Evolutionary conservation across 2,329 filamentous ascomycete species (phyloP), one percentile per base, ranked within the genome.

Genomic region (Sclerotinia spermophila): DNA sequence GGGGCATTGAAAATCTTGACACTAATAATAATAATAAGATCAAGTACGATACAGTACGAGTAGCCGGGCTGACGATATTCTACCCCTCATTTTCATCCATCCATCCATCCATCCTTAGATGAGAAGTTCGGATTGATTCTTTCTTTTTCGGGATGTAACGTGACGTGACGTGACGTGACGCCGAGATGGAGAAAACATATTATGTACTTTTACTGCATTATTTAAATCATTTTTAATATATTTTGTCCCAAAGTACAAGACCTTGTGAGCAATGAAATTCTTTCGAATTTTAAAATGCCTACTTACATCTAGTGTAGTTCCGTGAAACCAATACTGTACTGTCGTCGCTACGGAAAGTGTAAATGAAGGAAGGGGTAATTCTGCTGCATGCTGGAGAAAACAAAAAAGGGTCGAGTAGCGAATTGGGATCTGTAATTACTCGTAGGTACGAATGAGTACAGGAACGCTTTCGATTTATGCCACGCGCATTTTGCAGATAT

Each of bases 1-100:
- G 30, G 44, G 61, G 61, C 61, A 51, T 65, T n/a, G 61, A 65
- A 65, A 51, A 53, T 45, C 33, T 65, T 65, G 15, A 65, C 44
- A 65, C 61, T 27, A n/a, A n/a, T n/a, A n/a, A n/a, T n/a, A n/a
- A n/a, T n/a, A n/a, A n/a, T n/a, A 51, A 27, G 61, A 64, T 35
- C 11, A 35, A 64, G 24, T 38, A 27, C 44, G n/a, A n/a, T n/a
- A n/a, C n/a, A n/a, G n/a, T n/a, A n/a, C n/a, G n/a, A 51, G 48
- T 30, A 58, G 55, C 35, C 21, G 33, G 35, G 44, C 44, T 65
- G 44, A 65, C 33, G 15, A 65, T n/a, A 38, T 38, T 51, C 61
- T 65, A 53, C 45, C 62, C 62, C 62, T 65, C 61, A 53, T 40
- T 65, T n/a, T n/a, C n/a, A n/a, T n/a, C n/a, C n/a, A n/a, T n/a